Conservation (phyloP, 2,329 filamentous ascomycete genomes). For the Exophiala sp. region DNA sequence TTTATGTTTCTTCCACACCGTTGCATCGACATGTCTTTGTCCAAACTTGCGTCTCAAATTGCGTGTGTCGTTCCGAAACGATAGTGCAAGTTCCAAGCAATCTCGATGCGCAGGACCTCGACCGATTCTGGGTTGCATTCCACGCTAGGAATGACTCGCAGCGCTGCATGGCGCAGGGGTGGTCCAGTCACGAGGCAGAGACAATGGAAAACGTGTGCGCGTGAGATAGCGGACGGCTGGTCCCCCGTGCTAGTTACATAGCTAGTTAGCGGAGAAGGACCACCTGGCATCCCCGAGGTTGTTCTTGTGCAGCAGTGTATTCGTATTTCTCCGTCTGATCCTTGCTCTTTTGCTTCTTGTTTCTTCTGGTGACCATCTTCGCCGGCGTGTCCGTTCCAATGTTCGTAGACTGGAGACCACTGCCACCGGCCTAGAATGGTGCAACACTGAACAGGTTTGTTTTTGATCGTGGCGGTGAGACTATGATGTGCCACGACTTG, state of each 20-base stretch:
- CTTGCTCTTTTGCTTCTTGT: background rate
- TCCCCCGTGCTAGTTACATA: too few species aligned
- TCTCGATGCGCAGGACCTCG: background rate
- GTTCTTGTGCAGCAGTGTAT: too few species aligned
- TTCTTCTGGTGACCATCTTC: background rate
- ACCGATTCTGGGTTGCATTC: background rate
- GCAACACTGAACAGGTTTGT: background rate
- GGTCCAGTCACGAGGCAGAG: constrained; percentile 4
- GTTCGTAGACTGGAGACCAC: background rate
- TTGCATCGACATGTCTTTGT: constrained; percentile 13
- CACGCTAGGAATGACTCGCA: constrained; percentile 24
- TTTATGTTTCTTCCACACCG: background rate
- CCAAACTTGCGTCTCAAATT: constrained; percentile 9
- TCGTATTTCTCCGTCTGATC: too few species aligned
- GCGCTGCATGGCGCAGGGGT: constrained; percentile 25
- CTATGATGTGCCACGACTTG: background rate
- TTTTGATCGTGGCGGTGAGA: constrained; percentile 16
- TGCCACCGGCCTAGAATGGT: background rate
- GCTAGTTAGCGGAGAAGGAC: too few species aligned
- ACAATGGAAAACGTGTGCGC: constrained; percentile 3
- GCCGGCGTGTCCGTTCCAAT: background rate
- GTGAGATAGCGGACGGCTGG: background rate
- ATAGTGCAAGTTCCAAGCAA: constrained; percentile 1
- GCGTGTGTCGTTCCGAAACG: constrained; percentile 13
- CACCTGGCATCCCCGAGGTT: too few species aligned